phyloP scores from a whole-genome alignment of 306 rosid genomes.

The Psophocarpus tetragonolobus region DNA sequence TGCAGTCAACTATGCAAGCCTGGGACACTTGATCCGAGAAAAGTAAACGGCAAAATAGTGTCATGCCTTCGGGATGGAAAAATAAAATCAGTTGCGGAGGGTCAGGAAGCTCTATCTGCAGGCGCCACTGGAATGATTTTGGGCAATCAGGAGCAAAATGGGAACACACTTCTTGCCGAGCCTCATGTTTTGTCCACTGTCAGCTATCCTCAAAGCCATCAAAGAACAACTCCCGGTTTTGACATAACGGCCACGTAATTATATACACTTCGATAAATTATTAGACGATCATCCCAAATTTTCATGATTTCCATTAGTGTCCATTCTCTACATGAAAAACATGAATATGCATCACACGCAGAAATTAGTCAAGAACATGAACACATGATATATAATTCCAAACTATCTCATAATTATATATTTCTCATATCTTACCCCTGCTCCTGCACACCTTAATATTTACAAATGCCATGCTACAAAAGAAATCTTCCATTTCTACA shows the following conservation, averaged over 20 bases:
- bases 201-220: not conserved
- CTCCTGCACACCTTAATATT: not conserved
- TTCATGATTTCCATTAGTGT: too few relatives aligned
- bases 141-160: constrained; percentile 33
- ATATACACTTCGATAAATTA: not conserved
- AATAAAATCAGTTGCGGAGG: constrained; percentile 49
- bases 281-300: not conserved
- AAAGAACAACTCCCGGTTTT: not conserved
- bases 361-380: too few relatives aligned
- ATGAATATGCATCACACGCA: too few relatives aligned
- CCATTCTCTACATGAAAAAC: too few relatives aligned
- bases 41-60: constrained; percentile 61
- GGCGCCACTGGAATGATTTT: constrained; percentile 67
- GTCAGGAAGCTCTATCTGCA: constrained; percentile 40
- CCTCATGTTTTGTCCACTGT: constrained; percentile 53
- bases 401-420: not conserved
- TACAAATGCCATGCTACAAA: not conserved
- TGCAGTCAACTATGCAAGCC: constrained; percentile 40
- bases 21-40: constrained; percentile 51
- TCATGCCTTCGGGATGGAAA: constrained; percentile 46
- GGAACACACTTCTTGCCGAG: constrained; percentile 48
- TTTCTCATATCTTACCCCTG: too few relatives aligned
- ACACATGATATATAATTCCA: too few relatives aligned
- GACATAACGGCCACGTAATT: constrained; percentile 23
- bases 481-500: not conserved